Evolutionary conservation across 257 asterid species (phyloP).

Genomic region (Salvia hispanica): DNA sequence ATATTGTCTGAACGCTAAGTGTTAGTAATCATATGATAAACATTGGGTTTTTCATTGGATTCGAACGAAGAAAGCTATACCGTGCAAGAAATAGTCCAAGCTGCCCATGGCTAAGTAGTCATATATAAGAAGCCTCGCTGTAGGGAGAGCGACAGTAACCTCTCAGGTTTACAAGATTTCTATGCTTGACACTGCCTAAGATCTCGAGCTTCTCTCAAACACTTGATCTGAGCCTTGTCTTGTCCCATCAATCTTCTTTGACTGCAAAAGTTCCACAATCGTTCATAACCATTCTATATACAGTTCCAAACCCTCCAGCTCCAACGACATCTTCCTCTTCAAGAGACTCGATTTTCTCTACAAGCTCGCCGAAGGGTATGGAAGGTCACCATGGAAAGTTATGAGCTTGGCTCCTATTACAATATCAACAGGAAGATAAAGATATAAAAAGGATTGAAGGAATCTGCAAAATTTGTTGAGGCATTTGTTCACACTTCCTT

Average conservation of each 20-base stretch:
- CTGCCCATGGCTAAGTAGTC: slow-evolving; percentile 93
- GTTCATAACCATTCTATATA: slow-evolving; percentile 96
- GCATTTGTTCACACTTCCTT: slow-evolving; percentile 58
- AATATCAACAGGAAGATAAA: too few relatives aligned
- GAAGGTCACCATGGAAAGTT: slow-evolving; percentile 97
- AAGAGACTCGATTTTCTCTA: slow-evolving; percentile 94
- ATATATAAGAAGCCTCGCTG: slow-evolving; percentile 86
- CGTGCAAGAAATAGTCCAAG: slow-evolving; percentile 85
- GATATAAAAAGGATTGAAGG: too few relatives aligned
- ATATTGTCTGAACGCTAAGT: slow-evolving; percentile 40
- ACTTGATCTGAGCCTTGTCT: slow-evolving; percentile 94
- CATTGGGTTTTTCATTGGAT: background rate
- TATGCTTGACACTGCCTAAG: slow-evolving; percentile 91
- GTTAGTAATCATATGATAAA: background rate
- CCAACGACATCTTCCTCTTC: slow-evolving; percentile 90
- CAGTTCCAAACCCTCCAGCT: slow-evolving; percentile 98
- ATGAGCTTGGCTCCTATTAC: too few relatives aligned
- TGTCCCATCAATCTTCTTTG: slow-evolving; percentile 76
- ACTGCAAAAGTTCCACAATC: slow-evolving; percentile 97
- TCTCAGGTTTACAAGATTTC: slow-evolving; percentile 85
- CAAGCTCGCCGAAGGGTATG: slow-evolving; percentile 94
- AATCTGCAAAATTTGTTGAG: too few relatives aligned
- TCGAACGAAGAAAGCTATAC: slow-evolving; percentile 39
- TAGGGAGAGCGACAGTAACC: slow-evolving; percentile 93
- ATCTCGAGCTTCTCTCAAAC: slow-evolving; percentile 90